phyloP scores from a whole-genome alignment of 306 rosid genomes.

The Cicer chorassanicum region DNA sequence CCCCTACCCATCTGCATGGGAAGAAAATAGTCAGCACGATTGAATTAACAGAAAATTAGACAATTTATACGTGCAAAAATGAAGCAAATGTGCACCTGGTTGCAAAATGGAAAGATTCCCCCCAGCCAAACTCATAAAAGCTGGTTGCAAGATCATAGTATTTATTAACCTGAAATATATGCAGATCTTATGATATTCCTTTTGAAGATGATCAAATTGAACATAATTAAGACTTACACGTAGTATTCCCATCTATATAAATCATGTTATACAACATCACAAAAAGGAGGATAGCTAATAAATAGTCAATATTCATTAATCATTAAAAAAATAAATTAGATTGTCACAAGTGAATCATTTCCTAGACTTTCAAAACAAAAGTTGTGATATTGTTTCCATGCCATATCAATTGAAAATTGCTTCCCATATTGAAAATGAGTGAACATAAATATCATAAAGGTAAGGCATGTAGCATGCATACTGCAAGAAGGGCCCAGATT shows the following conservation, averaged over 20 bases:
- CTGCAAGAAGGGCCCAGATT: not conserved
- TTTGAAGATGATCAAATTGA: constrained; percentile 30
- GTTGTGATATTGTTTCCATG: not conserved
- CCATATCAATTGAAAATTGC: constrained; percentile 17
- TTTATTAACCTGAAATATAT: constrained; percentile 76
- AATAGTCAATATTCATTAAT: not conserved
- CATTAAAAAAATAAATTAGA: not conserved
- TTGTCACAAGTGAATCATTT: not conserved
- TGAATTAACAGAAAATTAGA: constrained; percentile 1
- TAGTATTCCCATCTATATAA: constrained; percentile 20
- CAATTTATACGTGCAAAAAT: constrained; percentile 18
- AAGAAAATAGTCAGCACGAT: constrained; percentile 29
- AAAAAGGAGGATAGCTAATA: constrained; percentile 6
- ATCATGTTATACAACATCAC: constrained; percentile 29
- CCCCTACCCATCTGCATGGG: constrained; percentile 75
- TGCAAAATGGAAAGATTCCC: constrained; percentile 97
- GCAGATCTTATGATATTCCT: constrained; percentile 35
- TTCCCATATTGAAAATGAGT: not conserved
- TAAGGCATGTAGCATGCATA: constrained; percentile 2
- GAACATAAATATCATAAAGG: constrained; percentile 14
- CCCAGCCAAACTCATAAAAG: constrained; percentile 99
- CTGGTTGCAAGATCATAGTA: constrained; percentile 93
- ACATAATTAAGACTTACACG: not conserved
- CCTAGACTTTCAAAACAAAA: not conserved
- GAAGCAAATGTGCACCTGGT: constrained; percentile 59